Base-by-base conservation (phyloP, 2,329 filamentous ascomycete genomes). In the Stromatinia cepivora region DNA sequence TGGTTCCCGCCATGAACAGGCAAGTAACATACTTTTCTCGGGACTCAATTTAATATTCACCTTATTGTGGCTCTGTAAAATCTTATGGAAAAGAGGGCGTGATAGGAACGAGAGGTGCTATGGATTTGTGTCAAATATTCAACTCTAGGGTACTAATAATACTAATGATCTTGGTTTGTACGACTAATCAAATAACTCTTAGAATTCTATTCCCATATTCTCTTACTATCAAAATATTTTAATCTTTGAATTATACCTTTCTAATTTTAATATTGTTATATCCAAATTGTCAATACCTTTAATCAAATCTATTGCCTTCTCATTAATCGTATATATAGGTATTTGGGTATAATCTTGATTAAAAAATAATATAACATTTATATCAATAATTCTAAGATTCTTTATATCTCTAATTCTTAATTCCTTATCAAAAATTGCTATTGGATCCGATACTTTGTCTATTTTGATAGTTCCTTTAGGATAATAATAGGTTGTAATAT, bases 391-490 rank as follows among this genome's bases (percentile, higher is more conserved):
- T 52, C 73, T 57, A 13, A 77, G 71, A 5, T 72, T 72, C n/a
- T 73, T 72, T 1, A 76, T 73, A 11, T 75, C 75, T 53, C 72
- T 61, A 15, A 77, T 74, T 13, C 71, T 69, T 13, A 76, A 56
- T 25, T 76, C 70, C 15, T 69, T 66, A 46, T 77, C 73, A 13
- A 76, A 72, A 22, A 77, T 74, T 4, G 74, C 71, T 71, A 89
- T 81, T 0, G 78, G 76, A 66, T 87, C 82, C 36, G 81, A 80
- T 1, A 80, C 76, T 22, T 80, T 80, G 15, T 84, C 84, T 81
- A 89, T 87, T 50, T 84, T 84, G 73, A 83, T 86, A 0, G 86
- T 88, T 2, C 85, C 86, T 0, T 81, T 81, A 0, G 86, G 83
- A 73, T 89, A 86, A 69, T 88, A 87, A 67, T 86, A 88, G 34